These are phyloP conservation scores for Aspergillus egyptiacus DNA, from an alignment of 495 filamentous ascomycete genomes.

Conservation along the genomic window DNA sequence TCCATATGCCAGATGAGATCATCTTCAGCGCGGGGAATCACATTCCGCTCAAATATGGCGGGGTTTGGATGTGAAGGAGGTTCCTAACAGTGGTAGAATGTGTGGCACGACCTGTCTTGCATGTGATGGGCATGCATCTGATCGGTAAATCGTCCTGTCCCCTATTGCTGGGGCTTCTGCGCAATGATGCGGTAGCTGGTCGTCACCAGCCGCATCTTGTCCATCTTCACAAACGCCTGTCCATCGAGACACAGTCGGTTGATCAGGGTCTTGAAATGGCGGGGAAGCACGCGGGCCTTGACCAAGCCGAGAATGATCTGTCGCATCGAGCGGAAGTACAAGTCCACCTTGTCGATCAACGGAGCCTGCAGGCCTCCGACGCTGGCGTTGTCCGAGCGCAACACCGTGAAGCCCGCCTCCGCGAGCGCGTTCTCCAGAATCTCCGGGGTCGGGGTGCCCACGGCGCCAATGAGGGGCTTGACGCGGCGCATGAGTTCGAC, in stretches of 20 bases:
- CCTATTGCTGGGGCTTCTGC: slow-evolving; percentile 44
- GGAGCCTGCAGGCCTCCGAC: slow-evolving; percentile 53
- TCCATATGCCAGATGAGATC: too few relatives aligned
- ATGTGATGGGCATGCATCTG: too few relatives aligned
- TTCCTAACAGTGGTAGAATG: too few relatives aligned
- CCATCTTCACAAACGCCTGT: slow-evolving; percentile 59
- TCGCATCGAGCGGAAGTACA: slow-evolving; percentile 54
- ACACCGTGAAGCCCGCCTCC: slow-evolving; percentile 48
- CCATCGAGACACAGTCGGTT: slow-evolving; percentile 57
- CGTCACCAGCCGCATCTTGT: slow-evolving; percentile 52
- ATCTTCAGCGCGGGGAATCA: too few relatives aligned
- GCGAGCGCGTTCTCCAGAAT: slow-evolving; percentile 47
- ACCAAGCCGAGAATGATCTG: slow-evolving; percentile 49
- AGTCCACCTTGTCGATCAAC: slow-evolving; percentile 54
- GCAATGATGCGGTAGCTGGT: slow-evolving; percentile 59
- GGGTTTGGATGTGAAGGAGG: too few relatives aligned
- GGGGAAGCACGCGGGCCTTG: slow-evolving; percentile 46
- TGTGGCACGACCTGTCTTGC: too few relatives aligned
- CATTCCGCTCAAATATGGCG: too few relatives aligned
- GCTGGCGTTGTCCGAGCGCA: slow-evolving; percentile 52
- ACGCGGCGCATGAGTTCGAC: slow-evolving; percentile 54
- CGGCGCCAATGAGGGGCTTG: slow-evolving; percentile 58
- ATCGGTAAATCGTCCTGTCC: too few relatives aligned
- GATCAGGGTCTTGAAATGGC: slow-evolving; percentile 58
- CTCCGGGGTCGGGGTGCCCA: slow-evolving; percentile 54